Evolutionary conservation across 805 yeast species (phyloP).

Genomic region (Kuraishia ogatae): DNA sequence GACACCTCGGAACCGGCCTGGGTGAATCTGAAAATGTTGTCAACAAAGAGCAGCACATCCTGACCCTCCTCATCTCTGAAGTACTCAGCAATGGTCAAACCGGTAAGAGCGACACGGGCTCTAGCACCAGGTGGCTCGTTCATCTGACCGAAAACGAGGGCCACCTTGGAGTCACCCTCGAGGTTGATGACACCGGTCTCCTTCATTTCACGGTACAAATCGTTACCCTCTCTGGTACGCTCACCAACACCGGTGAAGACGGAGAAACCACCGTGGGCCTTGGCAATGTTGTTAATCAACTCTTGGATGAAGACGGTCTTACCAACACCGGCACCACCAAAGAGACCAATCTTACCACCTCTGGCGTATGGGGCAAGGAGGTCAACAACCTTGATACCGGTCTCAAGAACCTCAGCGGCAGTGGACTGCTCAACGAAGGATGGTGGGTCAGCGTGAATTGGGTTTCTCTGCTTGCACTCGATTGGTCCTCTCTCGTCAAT

Average conservation of each 20-base stretch:
- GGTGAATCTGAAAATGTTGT: constrained; percentile 99
- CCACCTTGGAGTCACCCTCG: constrained; percentile 99
- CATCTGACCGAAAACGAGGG: constrained; percentile 99
- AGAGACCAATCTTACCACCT: constrained; percentile 99
- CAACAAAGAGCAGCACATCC: constrained; percentile 98
- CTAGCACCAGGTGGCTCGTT: constrained; percentile 99
- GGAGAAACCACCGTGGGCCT: constrained; percentile 99
- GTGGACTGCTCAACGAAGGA: constrained; percentile 95
- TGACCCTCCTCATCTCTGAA: constrained; percentile 99
- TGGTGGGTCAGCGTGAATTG: constrained; percentile 99
- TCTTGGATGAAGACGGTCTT: constrained; percentile 99
- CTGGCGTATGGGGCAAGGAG: constrained; percentile 99
- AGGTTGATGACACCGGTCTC: constrained; percentile 99
- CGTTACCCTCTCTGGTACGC: constrained; percentile 99
- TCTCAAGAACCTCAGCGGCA: constrained; percentile 95
- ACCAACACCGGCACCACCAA: constrained; percentile 99
- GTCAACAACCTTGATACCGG: constrained; percentile 99
- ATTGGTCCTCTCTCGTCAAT: constrained; percentile 99
- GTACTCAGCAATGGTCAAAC: constrained; percentile 99
- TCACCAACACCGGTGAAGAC: constrained; percentile 99
- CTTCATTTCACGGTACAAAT: constrained; percentile 99
- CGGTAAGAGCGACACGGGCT: constrained; percentile 99
- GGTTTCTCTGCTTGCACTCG: constrained; percentile 85
- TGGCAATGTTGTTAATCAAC: constrained; percentile 98
- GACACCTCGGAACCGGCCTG: constrained; percentile 99